Conservation (phyloP, 2,329 filamentous ascomycete genomes). For the Arthrobotrys pseudoclavata region DNA sequence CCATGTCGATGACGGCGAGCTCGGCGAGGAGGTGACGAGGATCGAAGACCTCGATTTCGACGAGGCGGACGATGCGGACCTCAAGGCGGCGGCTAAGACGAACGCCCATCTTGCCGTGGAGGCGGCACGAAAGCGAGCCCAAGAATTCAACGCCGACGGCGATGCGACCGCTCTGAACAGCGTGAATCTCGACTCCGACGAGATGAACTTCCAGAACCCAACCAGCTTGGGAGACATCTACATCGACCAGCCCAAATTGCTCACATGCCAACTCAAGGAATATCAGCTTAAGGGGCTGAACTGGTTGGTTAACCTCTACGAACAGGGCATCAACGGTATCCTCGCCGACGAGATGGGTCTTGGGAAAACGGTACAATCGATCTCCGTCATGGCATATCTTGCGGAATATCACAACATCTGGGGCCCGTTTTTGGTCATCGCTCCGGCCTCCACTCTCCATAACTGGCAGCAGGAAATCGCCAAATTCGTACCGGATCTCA, state of each 20-base stretch:
- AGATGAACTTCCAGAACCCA: constrained; percentile 99
- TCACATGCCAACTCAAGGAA: constrained; percentile 95
- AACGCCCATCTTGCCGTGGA: constrained; percentile 97
- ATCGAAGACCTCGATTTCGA: constrained; percentile 97
- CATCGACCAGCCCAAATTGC: constrained; percentile 91
- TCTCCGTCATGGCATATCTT: constrained; percentile 98
- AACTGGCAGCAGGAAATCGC: constrained; percentile 99
- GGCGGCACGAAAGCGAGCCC: constrained; percentile 91
- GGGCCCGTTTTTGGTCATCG: constrained; percentile 97
- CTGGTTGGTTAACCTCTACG: constrained; percentile 98
- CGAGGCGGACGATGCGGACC: constrained; percentile 86
- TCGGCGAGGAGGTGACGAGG: constrained; percentile 82
- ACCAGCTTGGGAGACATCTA: constrained; percentile 94
- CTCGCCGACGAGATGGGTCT: constrained; percentile 99
- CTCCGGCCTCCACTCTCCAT: constrained; percentile 94
- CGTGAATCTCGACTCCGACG: constrained; percentile 77
- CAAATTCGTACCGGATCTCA: constrained; percentile 92
- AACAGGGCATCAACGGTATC: constrained; percentile 99
- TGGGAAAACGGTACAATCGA: constrained; percentile 98
- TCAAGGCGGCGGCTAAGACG: constrained; percentile 87
- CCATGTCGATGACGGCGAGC: constrained; percentile 66
- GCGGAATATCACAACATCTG: constrained; percentile 98
- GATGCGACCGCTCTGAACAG: constrained; percentile 4
- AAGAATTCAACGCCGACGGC: constrained; percentile 80
- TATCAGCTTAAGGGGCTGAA: constrained; percentile 99